phyloP scores from a whole-genome alignment of 768 basidiomycete genomes.

The Trametes gibbosa region DNA sequence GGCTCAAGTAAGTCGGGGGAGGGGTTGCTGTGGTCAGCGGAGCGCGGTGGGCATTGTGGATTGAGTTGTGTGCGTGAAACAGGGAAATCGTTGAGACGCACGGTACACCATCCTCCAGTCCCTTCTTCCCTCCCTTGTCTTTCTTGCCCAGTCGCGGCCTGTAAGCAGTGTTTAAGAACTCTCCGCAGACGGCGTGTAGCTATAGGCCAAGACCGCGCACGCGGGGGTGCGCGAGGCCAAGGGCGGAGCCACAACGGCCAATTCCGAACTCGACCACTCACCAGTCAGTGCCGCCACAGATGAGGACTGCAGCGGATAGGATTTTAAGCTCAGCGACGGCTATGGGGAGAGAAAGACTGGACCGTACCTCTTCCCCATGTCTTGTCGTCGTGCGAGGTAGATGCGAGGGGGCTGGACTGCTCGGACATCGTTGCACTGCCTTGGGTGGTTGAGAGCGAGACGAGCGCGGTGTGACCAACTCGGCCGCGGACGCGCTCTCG shows the following conservation, averaged over 20 bases:
- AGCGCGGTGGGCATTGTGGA: not conserved
- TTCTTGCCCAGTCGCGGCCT: conserved; percentile 80
- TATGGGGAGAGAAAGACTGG: not conserved
- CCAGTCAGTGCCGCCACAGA: conserved; percentile 90
- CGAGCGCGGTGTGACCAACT: conserved; percentile 14
- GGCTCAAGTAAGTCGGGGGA: conserved; percentile 83
- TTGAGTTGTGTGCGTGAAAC: not conserved
- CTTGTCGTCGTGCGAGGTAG: conserved; percentile 10
- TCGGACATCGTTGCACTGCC: conserved; percentile 18
- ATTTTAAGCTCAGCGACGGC: conserved; percentile 2
- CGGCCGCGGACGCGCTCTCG: conserved; percentile 11
- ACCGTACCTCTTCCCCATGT: conserved; percentile 23
- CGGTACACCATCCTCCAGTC: conserved; percentile 38
- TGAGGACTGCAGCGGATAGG: conserved; percentile 52
- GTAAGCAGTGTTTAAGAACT: conserved; percentile 3
- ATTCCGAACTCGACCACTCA: conserved; percentile 38
- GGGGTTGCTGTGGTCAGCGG: conserved; percentile 40
- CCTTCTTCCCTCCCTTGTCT: conserved; percentile 54
- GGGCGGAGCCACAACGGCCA: conserved; percentile 10
- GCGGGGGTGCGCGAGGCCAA: conserved; percentile 10
- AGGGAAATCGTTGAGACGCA: conserved; percentile 5
- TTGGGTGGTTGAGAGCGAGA: conserved; percentile 9
- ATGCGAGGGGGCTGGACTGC: conserved; percentile 5
- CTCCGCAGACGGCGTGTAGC: conserved; percentile 11
- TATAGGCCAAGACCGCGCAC: not conserved